Evolutionary conservation across 2,329 filamentous ascomycete genomes (phyloP), one percentile per base, ranked within the genome.

Genomic region (Colletotrichum chrysophilum): DNA sequence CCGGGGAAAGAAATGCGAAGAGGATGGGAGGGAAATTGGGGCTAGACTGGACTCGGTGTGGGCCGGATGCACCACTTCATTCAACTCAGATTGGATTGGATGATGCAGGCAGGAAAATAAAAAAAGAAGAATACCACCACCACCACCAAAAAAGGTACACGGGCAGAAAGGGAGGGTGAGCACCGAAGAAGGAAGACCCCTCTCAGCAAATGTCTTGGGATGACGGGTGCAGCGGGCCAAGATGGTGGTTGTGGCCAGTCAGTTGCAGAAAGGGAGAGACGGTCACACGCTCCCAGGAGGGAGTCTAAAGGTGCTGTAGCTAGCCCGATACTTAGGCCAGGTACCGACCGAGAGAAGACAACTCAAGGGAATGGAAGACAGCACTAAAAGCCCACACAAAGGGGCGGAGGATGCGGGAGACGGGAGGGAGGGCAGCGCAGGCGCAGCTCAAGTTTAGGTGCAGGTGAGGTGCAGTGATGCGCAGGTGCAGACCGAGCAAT

Each of bases 1-100:
- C 74, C 24, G 70, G 70, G 70, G 70, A 76, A 52, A 76, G 65
- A 26, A 71, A 60, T 21, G 64, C 36, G 30, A 30, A 32, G n/a
- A 55, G 68, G 38, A 65, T 55, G 68, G n/a, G 38, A 24, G 34
- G 26, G 73, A 68, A 64, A 75, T 67, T 67, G 55, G 56, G 65
- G 56, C 32, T 36, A 71, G 58, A 55, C 38, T 21, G 24, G 56
- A 70, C 64, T 67, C 32, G 56, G 21, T 60, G 64, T 73, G 73
- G 73, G 26, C 12, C 64, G 21, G 32, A 30, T 48, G 56, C 62
- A 30, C 48, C 18, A 34, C 56, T 18, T 58, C 43, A 65, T 52
- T 75, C 70, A 32, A 13, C 69, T 34, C 43, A 58, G 56, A 67
- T 72, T 75, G 69, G 56, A 67, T 64, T 58, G 43, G 34, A 58